phyloP scores from a whole-genome alignment of 208 protist genomes.

The Acanthamoeba healyi region DNA sequence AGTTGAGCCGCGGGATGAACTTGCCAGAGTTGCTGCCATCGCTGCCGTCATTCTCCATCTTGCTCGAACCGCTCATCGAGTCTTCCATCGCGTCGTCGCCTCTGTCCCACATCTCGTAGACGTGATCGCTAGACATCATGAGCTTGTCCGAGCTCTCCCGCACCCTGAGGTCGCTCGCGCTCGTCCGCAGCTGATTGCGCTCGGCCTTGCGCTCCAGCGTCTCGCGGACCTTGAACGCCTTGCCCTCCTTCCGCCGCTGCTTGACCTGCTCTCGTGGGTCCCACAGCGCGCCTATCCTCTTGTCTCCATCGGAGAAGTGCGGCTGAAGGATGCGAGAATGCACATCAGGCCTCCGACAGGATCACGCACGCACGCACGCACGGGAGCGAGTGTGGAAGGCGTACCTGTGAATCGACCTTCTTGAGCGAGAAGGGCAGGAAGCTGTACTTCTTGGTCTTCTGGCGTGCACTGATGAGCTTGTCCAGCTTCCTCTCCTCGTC shows the following conservation, averaged over 20 bases:
- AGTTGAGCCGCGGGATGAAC: conserved; percentile 39
- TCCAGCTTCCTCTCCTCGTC: conserved; percentile 35
- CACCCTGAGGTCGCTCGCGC: not conserved
- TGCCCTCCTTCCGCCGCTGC: conserved; percentile 20
- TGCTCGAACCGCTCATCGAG: too few relatives aligned
- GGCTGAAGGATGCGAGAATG: not conserved
- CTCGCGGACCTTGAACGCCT: too few relatives aligned
- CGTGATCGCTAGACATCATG: not conserved
- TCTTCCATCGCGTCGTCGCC: not conserved
- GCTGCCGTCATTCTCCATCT: too few relatives aligned
- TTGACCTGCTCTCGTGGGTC: conserved; percentile 39
- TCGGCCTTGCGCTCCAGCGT: not conserved
- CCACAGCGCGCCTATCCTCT: conserved; percentile 19
- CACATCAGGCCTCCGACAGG: not conserved
- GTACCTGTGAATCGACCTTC: conserved; percentile 28
- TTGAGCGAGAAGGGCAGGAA: conserved; percentile 44
- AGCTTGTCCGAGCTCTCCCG: conserved; percentile 20
- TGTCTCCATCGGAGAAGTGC: conserved; percentile 19
- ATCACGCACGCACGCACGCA: not conserved
- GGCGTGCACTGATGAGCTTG: conserved; percentile 33
- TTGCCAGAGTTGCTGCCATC: not conserved
- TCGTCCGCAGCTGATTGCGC: not conserved
- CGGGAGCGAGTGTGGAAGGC: not conserved
- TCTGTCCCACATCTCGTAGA: not conserved
- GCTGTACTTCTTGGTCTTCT: conserved; percentile 24